Conservation (phyloP, 164 flowering plant species). For the Cinnamomum chago region DNA sequence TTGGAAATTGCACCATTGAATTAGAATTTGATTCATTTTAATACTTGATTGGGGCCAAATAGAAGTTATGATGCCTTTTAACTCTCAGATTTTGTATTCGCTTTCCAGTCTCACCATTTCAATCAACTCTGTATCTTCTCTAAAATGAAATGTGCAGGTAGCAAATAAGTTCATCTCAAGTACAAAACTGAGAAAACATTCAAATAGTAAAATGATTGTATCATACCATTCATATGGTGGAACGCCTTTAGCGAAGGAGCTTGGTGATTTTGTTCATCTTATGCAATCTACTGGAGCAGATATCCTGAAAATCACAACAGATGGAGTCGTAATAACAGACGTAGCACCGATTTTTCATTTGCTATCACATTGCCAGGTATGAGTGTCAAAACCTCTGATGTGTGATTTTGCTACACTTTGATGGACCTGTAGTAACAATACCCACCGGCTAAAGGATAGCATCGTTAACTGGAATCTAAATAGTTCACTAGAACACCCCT, state of each 20-base stretch:
- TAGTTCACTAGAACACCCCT: neutral
- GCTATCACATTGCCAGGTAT: slow-evolving; percentile 47
- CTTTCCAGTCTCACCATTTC: no score
- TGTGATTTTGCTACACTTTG: neutral
- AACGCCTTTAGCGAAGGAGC: slow-evolving; percentile 38
- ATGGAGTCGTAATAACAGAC: slow-evolving; percentile 44
- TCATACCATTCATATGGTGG: slow-evolving; percentile 24
- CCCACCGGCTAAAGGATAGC: neutral
- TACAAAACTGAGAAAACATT: slow-evolving; percentile 9
- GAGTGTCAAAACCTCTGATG: neutral
- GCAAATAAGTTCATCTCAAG: slow-evolving; percentile 26
- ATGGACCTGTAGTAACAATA: neutral
- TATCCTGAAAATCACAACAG: slow-evolving; percentile 40
- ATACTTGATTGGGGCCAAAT: no score
- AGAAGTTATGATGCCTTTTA: no score
- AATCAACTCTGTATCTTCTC: neutral
- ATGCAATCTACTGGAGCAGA: slow-evolving; percentile 57
- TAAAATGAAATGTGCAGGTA: slow-evolving; percentile 28
- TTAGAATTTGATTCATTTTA: no score
- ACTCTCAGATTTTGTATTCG: no score
- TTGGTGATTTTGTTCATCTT: slow-evolving; percentile 30
- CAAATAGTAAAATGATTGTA: slow-evolving; percentile 31
- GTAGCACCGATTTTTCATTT: slow-evolving; percentile 34
- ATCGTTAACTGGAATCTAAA: neutral
- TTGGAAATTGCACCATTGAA: no score